Conservation (phyloP, 2,329 filamentous ascomycete species). For the Aspergillus neoniger region DNA sequence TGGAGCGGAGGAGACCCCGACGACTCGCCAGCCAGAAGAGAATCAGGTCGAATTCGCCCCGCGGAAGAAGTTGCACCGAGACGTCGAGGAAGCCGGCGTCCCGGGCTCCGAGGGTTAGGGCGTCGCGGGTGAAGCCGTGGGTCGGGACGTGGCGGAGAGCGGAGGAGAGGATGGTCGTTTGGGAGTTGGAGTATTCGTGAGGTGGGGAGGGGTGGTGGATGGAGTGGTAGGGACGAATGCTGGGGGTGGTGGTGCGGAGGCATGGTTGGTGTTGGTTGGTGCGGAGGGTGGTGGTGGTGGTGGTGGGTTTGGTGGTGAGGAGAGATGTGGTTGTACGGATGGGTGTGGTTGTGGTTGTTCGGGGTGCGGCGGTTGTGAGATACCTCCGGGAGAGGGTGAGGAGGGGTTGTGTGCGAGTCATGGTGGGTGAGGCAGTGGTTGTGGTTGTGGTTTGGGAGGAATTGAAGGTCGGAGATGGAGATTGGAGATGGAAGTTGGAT, state of each 20-base stretch:
- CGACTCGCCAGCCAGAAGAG: conserved; percentile 47
- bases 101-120: conserved; percentile 75
- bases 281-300: not conserved
- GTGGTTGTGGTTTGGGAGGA: not conserved
- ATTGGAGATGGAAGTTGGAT: not conserved
- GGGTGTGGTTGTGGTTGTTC: not conserved
- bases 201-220: conserved; percentile 62
- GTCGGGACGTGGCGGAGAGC: conserved; percentile 75
- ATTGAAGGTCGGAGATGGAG: not conserved
- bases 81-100: conserved; percentile 86
- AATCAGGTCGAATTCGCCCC: conserved; percentile 79
- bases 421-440: not conserved
- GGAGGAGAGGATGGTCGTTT: conserved; percentile 77
- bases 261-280: not conserved
- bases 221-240: conserved; percentile 66
- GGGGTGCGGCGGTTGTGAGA: not conserved
- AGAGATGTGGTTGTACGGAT: not conserved
- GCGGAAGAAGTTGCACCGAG: conserved; percentile 77
- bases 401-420: conserved; percentile 13
- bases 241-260: conserved; percentile 59
- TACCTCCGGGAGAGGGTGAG: conserved; percentile 5
- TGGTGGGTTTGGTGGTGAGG: not conserved
- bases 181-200: conserved; percentile 64
- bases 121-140: conserved; percentile 75
- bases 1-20: conserved; percentile 39